These are phyloP conservation scores for Nitzschia sp. DNA, from an alignment of 108 stramenopile species.

Conservation along the genomic window DNA sequence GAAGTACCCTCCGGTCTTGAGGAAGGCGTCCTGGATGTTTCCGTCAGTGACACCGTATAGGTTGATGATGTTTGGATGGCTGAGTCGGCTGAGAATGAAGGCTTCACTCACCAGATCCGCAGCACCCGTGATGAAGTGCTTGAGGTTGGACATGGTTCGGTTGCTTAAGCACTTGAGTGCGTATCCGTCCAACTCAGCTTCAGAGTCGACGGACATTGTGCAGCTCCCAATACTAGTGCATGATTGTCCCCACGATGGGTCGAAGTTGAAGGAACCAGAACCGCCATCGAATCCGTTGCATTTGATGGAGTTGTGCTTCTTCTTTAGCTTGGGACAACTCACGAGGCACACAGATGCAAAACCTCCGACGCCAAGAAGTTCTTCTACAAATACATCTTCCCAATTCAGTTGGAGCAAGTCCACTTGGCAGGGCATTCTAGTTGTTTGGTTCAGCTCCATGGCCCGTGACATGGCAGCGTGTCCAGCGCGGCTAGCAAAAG, in stretches of 20 bases:
- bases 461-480: slow-evolving; percentile 3
- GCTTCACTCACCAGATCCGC: slow-evolving; percentile 35
- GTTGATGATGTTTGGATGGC: slow-evolving; percentile 36
- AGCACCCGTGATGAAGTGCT: slow-evolving; percentile 30
- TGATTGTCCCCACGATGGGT: slow-evolving; percentile 11
- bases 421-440: neutral
- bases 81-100: slow-evolving; percentile 22
- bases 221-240: neutral
- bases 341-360: slow-evolving; percentile 33
- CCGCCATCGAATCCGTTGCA: neutral
- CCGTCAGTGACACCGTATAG: slow-evolving; percentile 31
- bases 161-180: slow-evolving; percentile 28
- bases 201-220: neutral
- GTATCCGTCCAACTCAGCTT: slow-evolving; percentile 9
- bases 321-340: slow-evolving; percentile 9
- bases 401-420: slow-evolving; percentile 17
- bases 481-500: slow-evolving; percentile 1
- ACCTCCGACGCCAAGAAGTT: slow-evolving; percentile 35
- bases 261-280: slow-evolving; percentile 2
- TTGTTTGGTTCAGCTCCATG: slow-evolving; percentile 2
- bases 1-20: slow-evolving; percentile 43
- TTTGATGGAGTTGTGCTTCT: neutral
- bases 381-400: slow-evolving; percentile 35
- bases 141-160: slow-evolving; percentile 16
- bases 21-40: slow-evolving; percentile 8